These are phyloP conservation scores for Mucor piriformis DNA, from an alignment of 371 early-diverging fungal genomes.

Conservation along the genomic window DNA sequence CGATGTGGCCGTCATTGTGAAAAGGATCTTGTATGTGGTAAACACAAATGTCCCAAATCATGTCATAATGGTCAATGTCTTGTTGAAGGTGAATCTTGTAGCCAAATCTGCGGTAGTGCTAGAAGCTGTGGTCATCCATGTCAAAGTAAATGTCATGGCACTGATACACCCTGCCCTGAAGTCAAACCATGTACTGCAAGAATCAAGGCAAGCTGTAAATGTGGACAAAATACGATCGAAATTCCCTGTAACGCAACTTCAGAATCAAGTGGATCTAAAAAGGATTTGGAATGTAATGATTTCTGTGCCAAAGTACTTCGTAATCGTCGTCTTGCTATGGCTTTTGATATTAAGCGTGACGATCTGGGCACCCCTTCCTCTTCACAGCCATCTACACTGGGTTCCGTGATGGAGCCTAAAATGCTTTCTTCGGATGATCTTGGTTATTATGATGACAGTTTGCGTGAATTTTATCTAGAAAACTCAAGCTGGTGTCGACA, in stretches of 20 bases:
- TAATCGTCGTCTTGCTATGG: slow-evolving; percentile 72
- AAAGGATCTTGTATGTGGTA: slow-evolving; percentile 65
- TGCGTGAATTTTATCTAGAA: slow-evolving; percentile 62
- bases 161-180: slow-evolving; percentile 65
- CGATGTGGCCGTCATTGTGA: slow-evolving; percentile 75
- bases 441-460: slow-evolving; percentile 61
- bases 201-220: slow-evolving; percentile 67
- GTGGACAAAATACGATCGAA: slow-evolving; percentile 66
- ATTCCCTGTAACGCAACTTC: slow-evolving; percentile 64
- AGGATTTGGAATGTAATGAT: slow-evolving; percentile 66
- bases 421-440: slow-evolving; percentile 36
- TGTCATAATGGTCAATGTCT: slow-evolving; percentile 78
- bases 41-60: slow-evolving; percentile 70
- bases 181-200: slow-evolving; percentile 55
- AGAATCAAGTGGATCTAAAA: slow-evolving; percentile 44
- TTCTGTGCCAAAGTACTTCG: slow-evolving; percentile 74
- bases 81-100: slow-evolving; percentile 52
- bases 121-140: slow-evolving; percentile 79
- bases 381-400: background rate
- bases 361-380: slow-evolving; percentile 4
- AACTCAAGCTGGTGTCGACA: slow-evolving; percentile 64
- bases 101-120: slow-evolving; percentile 62
- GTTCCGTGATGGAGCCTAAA: background rate
- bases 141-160: slow-evolving; percentile 60
- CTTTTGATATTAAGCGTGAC: slow-evolving; percentile 63